These are phyloP conservation scores for Zalerion maritima DNA, from an alignment of 495 filamentous ascomycete species.

Conservation along the genomic window DNA sequence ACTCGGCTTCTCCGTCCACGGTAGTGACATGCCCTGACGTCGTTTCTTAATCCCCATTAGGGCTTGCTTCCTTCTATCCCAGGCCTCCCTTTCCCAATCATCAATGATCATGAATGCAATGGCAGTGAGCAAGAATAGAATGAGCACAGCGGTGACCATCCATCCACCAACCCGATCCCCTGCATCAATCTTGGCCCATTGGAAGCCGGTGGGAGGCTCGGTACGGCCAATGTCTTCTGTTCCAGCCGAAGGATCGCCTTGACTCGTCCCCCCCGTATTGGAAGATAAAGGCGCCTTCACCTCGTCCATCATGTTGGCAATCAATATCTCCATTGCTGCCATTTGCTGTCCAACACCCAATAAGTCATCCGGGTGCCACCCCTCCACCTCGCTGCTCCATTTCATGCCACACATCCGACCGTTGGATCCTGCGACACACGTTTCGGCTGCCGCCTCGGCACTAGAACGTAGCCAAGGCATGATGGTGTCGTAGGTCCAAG, in stretches of 20 bases:
- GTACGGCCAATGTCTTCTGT: conserved; percentile 21
- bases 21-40: too few relatives aligned
- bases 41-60: too few relatives aligned
- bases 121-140: conserved; percentile 16
- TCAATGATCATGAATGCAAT: conserved; percentile 24
- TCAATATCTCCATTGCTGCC: conserved; percentile 51
- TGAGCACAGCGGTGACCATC: conserved; percentile 38
- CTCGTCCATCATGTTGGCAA: conserved; percentile 40
- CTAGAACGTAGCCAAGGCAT: conserved; percentile 47
- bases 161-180: conserved; percentile 46
- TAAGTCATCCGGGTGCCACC: conserved; percentile 40
- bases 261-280: conserved; percentile 58
- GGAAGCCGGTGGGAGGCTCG: conserved; percentile 13
- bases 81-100: too few relatives aligned
- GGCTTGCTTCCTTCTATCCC: too few relatives aligned
- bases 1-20: too few relatives aligned
- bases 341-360: conserved; percentile 57
- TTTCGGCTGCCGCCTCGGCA: conserved; percentile 47
- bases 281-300: conserved; percentile 42
- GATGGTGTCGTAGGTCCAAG: conserved; percentile 44
- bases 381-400: conserved; percentile 41
- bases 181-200: conserved; percentile 24
- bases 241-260: conserved; percentile 56
- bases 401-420: conserved; percentile 53
- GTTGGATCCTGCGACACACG: conserved; percentile 46